Conservation (phyloP, 768 basidiomycete genomes). For the Pleurotus eryngii region DNA sequence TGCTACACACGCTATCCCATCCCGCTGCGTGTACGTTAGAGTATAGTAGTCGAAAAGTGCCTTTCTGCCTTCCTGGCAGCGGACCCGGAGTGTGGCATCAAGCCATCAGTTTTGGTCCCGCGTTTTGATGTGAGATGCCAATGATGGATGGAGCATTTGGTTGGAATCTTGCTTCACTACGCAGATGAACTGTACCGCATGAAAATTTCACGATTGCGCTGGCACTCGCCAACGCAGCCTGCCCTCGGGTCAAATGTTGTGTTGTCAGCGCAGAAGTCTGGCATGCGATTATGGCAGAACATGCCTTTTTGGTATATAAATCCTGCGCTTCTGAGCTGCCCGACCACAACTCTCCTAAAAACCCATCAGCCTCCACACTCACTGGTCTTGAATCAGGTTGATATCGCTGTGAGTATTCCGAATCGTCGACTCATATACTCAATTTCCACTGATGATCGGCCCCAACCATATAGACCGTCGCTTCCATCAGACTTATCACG, state of each 20-base stretch:
- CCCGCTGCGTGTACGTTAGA: too few species aligned
- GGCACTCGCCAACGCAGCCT: not conserved
- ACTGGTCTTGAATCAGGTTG: too few species aligned
- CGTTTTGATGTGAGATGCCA: too few species aligned
- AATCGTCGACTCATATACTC: not conserved
- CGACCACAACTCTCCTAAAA: not conserved
- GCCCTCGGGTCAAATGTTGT: not conserved
- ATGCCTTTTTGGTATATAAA: conserved; percentile 4
- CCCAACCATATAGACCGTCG: not conserved
- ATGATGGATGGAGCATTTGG: too few species aligned
- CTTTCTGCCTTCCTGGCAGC: too few species aligned
- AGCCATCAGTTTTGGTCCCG: too few species aligned
- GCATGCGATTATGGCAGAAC: not conserved
- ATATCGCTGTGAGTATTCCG: not conserved
- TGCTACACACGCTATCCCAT: too few species aligned
- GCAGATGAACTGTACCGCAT: not conserved
- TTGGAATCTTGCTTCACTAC: not conserved
- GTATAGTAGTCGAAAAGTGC: too few species aligned
- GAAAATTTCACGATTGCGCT: too few species aligned
- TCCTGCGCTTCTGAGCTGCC: not conserved
- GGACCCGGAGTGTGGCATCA: too few species aligned
- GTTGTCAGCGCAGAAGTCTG: not conserved
- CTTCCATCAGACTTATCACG: conserved; percentile 1
- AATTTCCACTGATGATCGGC: not conserved
- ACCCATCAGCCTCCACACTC: not conserved